phyloP scores from a whole-genome alignment of 768 basidiomycete species.

The Tulasnella calospora region DNA sequence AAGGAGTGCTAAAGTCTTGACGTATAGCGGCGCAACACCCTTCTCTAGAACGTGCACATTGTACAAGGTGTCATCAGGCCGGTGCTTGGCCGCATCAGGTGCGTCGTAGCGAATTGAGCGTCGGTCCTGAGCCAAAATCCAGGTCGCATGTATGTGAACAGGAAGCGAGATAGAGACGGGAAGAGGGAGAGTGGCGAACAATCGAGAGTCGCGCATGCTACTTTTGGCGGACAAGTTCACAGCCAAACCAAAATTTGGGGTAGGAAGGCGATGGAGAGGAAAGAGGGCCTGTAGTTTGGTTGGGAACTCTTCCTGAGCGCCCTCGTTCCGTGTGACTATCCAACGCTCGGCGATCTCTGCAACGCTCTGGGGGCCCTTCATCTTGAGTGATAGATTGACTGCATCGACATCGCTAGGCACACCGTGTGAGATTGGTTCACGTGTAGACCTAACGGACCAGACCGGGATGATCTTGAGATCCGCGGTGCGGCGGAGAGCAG shows the following conservation, averaged over 20 bases:
- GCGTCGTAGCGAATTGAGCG: slow-evolving; percentile 8
- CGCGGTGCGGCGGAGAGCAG: background rate
- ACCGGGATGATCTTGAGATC: background rate
- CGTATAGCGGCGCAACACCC: background rate
- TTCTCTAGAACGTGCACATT: background rate
- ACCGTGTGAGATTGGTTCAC: background rate
- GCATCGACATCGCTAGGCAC: background rate
- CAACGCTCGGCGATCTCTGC: background rate
- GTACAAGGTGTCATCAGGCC: slow-evolving; percentile 2
- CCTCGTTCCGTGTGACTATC: background rate
- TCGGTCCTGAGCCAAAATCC: slow-evolving; percentile 4
- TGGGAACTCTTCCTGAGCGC: background rate
- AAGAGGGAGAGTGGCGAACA: slow-evolving; percentile 16
- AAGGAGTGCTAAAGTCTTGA: background rate
- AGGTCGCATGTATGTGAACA: background rate
- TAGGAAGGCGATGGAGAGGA: background rate
- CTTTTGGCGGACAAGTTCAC: background rate
- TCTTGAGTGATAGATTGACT: no score
- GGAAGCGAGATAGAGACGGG: background rate
- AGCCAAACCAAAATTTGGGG: background rate
- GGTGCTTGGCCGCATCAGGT: background rate
- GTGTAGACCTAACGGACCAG: background rate
- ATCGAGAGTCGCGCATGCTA: background rate
- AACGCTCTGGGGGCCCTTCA: background rate
- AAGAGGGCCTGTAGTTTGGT: background rate